phyloP scores from a whole-genome alignment of 2,329 filamentous ascomycete species.

The Xylariaceae sp. region DNA sequence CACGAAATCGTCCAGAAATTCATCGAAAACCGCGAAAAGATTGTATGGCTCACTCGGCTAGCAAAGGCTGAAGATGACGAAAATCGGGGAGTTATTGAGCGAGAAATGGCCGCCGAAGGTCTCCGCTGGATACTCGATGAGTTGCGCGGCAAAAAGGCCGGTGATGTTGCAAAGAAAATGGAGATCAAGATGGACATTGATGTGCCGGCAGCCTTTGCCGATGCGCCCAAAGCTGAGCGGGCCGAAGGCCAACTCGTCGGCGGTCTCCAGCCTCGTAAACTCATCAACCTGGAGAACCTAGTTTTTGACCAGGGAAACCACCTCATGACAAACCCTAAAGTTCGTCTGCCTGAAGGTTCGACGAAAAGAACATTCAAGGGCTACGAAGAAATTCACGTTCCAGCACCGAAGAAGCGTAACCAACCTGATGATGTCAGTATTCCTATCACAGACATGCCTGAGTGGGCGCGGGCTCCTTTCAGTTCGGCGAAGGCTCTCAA shows the following conservation, averaged over 20 bases:
- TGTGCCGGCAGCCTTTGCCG: constrained; percentile 55
- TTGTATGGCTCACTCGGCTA: constrained; percentile 91
- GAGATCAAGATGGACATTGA: constrained; percentile 97
- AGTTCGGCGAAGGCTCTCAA: constrained; percentile 83
- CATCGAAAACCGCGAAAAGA: constrained; percentile 85
- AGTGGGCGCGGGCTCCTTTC: constrained; percentile 86
- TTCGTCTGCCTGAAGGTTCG: constrained; percentile 86
- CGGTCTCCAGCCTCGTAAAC: constrained; percentile 76
- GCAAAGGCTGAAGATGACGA: constrained; percentile 75
- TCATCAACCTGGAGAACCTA: constrained; percentile 92
- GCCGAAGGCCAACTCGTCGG: constrained; percentile 67
- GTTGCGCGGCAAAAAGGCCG: constrained; percentile 65
- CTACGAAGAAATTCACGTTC: constrained; percentile 97
- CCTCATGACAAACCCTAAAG: constrained; percentile 98
- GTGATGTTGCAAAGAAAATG: constrained; percentile 60
- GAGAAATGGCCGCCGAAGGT: constrained; percentile 86
- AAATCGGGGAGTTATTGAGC: constrained; percentile 70
- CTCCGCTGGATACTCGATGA: constrained; percentile 84
- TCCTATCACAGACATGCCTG: constrained; percentile 80
- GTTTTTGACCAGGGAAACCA: constrained; percentile 98
- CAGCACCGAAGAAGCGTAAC: constrained; percentile 79
- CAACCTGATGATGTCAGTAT: constrained; percentile 77
- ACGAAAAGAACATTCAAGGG: constrained; percentile 96
- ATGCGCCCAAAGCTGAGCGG: constrained; percentile 47
- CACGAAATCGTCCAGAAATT: constrained; percentile 88